These are phyloP conservation scores for Clitocybe nebularis DNA, from an alignment of 1,284 basidiomycete species.

Conservation along the genomic window DNA sequence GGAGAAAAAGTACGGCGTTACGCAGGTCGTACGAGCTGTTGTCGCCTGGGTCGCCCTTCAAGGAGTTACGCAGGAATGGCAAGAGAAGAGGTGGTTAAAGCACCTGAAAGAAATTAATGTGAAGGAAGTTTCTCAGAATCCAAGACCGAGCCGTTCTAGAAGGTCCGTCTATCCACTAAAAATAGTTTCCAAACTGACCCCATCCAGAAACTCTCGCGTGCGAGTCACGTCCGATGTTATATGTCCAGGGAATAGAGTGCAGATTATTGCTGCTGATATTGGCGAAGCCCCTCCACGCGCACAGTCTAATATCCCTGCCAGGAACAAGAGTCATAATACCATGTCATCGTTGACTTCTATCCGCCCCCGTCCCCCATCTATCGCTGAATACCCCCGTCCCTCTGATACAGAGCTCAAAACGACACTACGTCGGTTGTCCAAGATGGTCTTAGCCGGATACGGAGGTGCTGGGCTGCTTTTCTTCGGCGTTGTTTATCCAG, in stretches of 20 bases:
- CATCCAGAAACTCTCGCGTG: constrained; percentile 45
- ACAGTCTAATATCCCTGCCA: not conserved
- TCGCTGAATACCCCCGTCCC: constrained; percentile 24
- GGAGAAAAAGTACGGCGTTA: constrained; percentile 55
- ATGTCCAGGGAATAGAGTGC: constrained; percentile 57
- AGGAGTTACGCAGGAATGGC: constrained; percentile 73
- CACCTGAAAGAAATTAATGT: constrained; percentile 64
- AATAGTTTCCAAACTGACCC: constrained; percentile 5
- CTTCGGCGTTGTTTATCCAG: constrained; percentile 51
- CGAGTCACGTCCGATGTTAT: constrained; percentile 68
- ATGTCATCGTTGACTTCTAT: constrained; percentile 2
- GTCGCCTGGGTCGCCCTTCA: constrained; percentile 76
- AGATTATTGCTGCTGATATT: constrained; percentile 71
- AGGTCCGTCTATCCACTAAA: constrained; percentile 20
- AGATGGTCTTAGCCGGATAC: constrained; percentile 76
- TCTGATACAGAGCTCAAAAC: constrained; percentile 56
- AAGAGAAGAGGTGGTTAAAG: constrained; percentile 64
- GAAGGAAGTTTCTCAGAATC: constrained; percentile 36
- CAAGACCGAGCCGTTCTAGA: constrained; percentile 26
- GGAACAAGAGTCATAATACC: not conserved
- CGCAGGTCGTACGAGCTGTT: constrained; percentile 62
- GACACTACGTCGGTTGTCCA: constrained; percentile 69
- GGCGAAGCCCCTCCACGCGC: constrained; percentile 44
- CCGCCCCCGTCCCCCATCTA: constrained; percentile 7
- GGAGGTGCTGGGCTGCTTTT: constrained; percentile 75